Evolutionary conservation across 441 rosid genomes (phyloP).

Genomic region (Arabidopsis lyrata): DNA sequence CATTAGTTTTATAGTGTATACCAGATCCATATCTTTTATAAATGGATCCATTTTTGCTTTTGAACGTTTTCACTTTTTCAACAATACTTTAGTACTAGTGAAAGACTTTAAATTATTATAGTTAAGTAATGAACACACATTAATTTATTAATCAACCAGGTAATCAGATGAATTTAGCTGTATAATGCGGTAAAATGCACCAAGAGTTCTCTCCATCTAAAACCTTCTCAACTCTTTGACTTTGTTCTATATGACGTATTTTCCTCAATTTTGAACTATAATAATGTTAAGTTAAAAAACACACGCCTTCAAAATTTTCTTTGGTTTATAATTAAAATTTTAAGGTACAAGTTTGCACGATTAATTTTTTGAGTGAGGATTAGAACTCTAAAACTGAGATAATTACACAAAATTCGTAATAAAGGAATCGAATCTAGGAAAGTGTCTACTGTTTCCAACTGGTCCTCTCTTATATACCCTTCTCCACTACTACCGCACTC

Average conservation of each 20-base stretch:
- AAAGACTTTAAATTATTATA: neutral
- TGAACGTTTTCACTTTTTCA: no score
- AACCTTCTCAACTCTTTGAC: slow-evolving; percentile 33
- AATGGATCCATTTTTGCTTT: slow-evolving; percentile 6
- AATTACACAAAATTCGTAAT: neutral
- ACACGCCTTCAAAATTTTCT: neutral
- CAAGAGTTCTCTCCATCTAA: slow-evolving; percentile 20
- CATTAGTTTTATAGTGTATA: neutral
- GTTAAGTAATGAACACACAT: neutral
- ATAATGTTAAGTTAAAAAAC: neutral
- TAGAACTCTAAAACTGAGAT: no score
- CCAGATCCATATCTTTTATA: neutral
- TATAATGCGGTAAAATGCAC: slow-evolving; percentile 21
- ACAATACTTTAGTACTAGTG: no score
- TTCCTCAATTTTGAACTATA: neutral
- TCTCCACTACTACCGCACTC: slow-evolving; percentile 26
- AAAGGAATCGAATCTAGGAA: neutral
- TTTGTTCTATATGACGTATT: slow-evolving; percentile 9
- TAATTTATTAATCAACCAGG: neutral
- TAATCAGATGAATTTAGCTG: slow-evolving; percentile 20
- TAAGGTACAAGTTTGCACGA: slow-evolving; percentile 25
- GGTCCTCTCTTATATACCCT: slow-evolving; percentile 16
- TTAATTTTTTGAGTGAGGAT: neutral
- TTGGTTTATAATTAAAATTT: neutral
- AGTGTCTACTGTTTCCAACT: neutral